phyloP scores from a whole-genome alignment of 768 basidiomycete genomes.

The Russula earlei region DNA sequence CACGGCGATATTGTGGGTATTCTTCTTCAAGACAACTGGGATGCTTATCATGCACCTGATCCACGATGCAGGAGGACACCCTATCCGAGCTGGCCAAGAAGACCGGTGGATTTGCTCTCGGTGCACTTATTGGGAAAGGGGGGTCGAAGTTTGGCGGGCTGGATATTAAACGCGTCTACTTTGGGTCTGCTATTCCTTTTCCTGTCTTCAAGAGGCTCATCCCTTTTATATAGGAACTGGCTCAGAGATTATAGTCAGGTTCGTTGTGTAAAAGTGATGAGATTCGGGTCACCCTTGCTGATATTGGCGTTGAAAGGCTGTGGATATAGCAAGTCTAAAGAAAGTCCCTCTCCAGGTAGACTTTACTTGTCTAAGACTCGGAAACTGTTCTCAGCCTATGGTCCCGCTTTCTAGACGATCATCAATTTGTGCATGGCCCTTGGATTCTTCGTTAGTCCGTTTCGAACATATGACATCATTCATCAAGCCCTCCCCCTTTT shows the following conservation, averaged over 20 bases:
- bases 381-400: neutral
- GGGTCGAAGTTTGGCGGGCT: slow-evolving; percentile 63
- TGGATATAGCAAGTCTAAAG: slow-evolving; percentile 74
- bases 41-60: slow-evolving; percentile 9
- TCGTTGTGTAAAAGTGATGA: neutral
- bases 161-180: slow-evolving; percentile 79
- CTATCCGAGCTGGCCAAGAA: slow-evolving; percentile 53
- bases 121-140: slow-evolving; percentile 45
- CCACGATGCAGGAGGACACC: slow-evolving; percentile 52
- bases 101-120: slow-evolving; percentile 48
- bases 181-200: slow-evolving; percentile 42
- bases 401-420: slow-evolving; percentile 48
- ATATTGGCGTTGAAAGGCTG: slow-evolving; percentile 40
- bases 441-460: slow-evolving; percentile 63
- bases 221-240: slow-evolving; percentile 52
- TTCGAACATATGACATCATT: neutral
- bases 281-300: neutral
- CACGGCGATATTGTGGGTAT: slow-evolving; percentile 74
- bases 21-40: slow-evolving; percentile 12
- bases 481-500: neutral
- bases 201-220: neutral
- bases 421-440: slow-evolving; percentile 84
- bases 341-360: slow-evolving; percentile 59
- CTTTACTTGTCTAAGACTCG: neutral
- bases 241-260: slow-evolving; percentile 81